These are phyloP conservation scores for Xanthoconium stramineum DNA, from an alignment of 768 basidiomycete species.

Conservation along the genomic window DNA sequence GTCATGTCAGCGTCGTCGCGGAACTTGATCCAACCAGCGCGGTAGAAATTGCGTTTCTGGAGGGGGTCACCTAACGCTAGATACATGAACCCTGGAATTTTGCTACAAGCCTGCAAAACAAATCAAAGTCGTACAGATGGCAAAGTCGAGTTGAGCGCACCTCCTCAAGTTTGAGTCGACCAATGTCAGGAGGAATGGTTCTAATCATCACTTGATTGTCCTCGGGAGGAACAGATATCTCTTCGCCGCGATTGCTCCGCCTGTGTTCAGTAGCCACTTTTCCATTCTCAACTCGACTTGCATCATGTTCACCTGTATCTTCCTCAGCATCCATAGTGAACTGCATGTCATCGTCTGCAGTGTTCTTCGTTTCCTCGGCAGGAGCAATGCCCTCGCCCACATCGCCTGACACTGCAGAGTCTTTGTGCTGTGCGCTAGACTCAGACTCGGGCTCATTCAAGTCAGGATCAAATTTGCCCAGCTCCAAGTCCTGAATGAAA, in stretches of 20 bases:
- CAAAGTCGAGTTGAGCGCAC: conserved; percentile 39
- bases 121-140: conserved; percentile 4
- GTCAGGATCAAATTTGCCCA: conserved; percentile 83
- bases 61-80: conserved; percentile 89
- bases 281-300: conserved; percentile 57
- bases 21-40: conserved; percentile 92
- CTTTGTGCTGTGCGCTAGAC: conserved; percentile 50
- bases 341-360: conserved; percentile 70
- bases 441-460: conserved; percentile 58
- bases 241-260: conserved; percentile 62
- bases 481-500: conserved; percentile 78
- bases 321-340: conserved; percentile 72
- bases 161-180: conserved; percentile 85
- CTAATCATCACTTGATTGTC: conserved; percentile 93
- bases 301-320: conserved; percentile 60
- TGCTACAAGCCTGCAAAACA: conserved; percentile 60
- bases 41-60: conserved; percentile 91
- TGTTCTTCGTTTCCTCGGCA: conserved; percentile 52
- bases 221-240: conserved; percentile 66
- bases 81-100: conserved; percentile 79
- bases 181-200: conserved; percentile 91
- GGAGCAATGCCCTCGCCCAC: conserved; percentile 32
- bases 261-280: conserved; percentile 45
- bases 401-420: conserved; percentile 39
- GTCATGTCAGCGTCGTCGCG: conserved; percentile 81